Conservation (phyloP, 805 yeast species). For the Lachancea thermotolerans region DNA sequence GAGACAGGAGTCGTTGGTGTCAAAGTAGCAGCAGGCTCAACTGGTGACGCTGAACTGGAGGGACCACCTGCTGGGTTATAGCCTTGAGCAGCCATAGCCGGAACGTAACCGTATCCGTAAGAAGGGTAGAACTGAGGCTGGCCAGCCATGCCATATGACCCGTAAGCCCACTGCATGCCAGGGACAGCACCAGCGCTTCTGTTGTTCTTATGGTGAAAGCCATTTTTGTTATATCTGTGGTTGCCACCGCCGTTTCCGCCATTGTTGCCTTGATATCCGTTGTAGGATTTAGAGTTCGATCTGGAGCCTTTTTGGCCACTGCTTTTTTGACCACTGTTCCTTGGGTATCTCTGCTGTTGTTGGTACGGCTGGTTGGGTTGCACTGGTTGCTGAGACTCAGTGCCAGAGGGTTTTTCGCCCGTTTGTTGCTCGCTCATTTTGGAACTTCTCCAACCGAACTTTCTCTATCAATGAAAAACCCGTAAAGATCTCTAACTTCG, state of each 20-base stretch:
- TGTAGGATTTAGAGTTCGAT: slow-evolving; percentile 3
- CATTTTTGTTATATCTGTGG: slow-evolving; percentile 4
- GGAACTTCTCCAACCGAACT: slow-evolving; percentile 1
- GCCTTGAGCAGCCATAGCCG: slow-evolving; percentile 8
- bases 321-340: slow-evolving; percentile 3
- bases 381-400: slow-evolving; percentile 2
- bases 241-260: slow-evolving; percentile 2
- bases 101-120: slow-evolving; percentile 8
- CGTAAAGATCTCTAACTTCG: neutral
- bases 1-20: slow-evolving; percentile 11
- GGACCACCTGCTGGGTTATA: slow-evolving; percentile 4
- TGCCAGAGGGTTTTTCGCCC: slow-evolving; percentile 1
- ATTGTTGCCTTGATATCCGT: slow-evolving; percentile 4
- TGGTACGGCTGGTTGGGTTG: slow-evolving; percentile 6
- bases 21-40: slow-evolving; percentile 1
- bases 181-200: slow-evolving; percentile 2
- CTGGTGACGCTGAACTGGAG: slow-evolving; percentile 6
- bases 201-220: slow-evolving; percentile 1
- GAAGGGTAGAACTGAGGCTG: slow-evolving; percentile 8
- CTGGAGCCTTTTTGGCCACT: slow-evolving; percentile 4
- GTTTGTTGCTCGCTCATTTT: slow-evolving; percentile 9
- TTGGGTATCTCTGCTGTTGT: slow-evolving; percentile 5
- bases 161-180: slow-evolving; percentile 25
- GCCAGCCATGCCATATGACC: slow-evolving; percentile 20
- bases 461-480: slow-evolving; percentile 6